Evolutionary conservation across 2,329 filamentous ascomycete genomes (phyloP), one percentile per base, ranked within the genome.

Genomic region (Fusarium brachygibbosum): DNA sequence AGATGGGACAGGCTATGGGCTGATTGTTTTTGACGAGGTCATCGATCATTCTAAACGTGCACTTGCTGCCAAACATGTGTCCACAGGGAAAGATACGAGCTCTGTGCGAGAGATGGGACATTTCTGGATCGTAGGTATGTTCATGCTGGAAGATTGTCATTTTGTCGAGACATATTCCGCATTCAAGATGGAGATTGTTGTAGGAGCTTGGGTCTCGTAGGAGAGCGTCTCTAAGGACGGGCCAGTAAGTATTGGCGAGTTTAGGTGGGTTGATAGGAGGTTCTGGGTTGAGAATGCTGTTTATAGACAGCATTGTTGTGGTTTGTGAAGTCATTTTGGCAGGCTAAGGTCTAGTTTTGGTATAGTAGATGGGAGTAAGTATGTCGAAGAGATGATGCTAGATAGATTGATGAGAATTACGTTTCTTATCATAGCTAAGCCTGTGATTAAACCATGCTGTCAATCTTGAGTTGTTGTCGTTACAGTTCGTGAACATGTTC

Each of bases 31-130:
- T 5, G 3, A 16, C 2, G 3, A 31, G 34, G 6, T 48, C 38
- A 1, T 21, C 19, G 11, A 56, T 40, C 49, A 60, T 23, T 3
- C 5, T 9, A 1, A 23, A 2, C 6, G 59, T 17, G 17, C 70
- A 73, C 10, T 44, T 53, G 13, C 25, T 38, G 9, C 69, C 67
- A 32, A 73, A 71, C 21, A 73, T 71, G 21, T 73, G 70, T 12
- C 70, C 70, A 9, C 70, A 73, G 6, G 59, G 58, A 3, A 64
- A 31, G 4, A 73, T 45, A 7, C 53, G 32, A 17, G 70, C 64
- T 16, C 62, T 41, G 5, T 71, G 64, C 2, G 51, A 63, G 5
- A 50, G 10, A 6, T 11, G 2, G 3, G 6, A 23, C 35, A 46
- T 40, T 1, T 42, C 34, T 0, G 32, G 53, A 7, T 53, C 63